phyloP scores from a whole-genome alignment of 345 rosid genomes.

The Lepidium didymum region DNA sequence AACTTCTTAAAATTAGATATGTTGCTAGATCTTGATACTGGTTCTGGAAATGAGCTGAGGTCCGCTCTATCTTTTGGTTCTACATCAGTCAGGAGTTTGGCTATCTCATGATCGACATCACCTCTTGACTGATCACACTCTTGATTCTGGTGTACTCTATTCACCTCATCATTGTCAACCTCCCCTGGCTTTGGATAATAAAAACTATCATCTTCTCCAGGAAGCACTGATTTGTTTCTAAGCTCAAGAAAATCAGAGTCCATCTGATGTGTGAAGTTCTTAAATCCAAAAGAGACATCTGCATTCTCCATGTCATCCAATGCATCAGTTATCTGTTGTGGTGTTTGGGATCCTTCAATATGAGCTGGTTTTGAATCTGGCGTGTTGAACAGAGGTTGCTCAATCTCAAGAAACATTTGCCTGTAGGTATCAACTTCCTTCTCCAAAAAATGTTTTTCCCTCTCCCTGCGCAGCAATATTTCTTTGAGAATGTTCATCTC shows the following conservation, averaged over 20 bases:
- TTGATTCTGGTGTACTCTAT: slow-evolving; percentile 2
- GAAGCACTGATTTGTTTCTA: slow-evolving; percentile 31
- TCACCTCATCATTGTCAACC: slow-evolving; percentile 1
- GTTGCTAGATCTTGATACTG: slow-evolving; percentile 14
- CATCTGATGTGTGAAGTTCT: slow-evolving; percentile 16
- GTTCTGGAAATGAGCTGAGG: background rate
- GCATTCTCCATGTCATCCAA: slow-evolving; percentile 17
- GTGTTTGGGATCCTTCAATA: slow-evolving; percentile 1
- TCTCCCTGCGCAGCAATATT: slow-evolving; percentile 61
- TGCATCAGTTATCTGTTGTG: slow-evolving; percentile 14
- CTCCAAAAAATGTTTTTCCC: slow-evolving; percentile 61
- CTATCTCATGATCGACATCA: slow-evolving; percentile 14
- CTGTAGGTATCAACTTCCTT: slow-evolving; percentile 56
- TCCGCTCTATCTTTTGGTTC: slow-evolving; percentile 23
- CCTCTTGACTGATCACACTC: background rate
- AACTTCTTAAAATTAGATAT: slow-evolving; percentile 8
- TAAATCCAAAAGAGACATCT: slow-evolving; percentile 19
- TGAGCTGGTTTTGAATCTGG: slow-evolving; percentile 3
- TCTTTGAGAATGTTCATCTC: slow-evolving; percentile 74
- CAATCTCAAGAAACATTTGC: slow-evolving; percentile 36
- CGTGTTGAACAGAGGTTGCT: slow-evolving; percentile 24
- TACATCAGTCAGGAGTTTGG: slow-evolving; percentile 6
- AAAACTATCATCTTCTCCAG: slow-evolving; percentile 19
- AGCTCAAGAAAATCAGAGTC: slow-evolving; percentile 23
- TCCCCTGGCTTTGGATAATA: slow-evolving; percentile 13